Percentiles rank a stretch among this genome's conserved stretches.
Conservation (phyloP, 1,284 basidiomycete genomes). For the Tylopilus orsonianus region DNA sequence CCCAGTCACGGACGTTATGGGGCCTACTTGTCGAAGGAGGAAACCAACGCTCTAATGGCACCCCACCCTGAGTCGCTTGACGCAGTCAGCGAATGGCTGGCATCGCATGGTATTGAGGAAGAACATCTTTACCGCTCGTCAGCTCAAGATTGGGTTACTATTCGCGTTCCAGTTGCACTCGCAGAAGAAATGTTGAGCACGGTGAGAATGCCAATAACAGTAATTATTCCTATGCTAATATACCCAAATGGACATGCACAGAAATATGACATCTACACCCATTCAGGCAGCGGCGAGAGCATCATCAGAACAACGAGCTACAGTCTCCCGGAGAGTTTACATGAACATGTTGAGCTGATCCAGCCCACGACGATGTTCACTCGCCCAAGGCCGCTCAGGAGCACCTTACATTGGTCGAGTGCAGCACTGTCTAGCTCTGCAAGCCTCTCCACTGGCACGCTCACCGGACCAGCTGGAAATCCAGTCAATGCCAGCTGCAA, state of each 20-base stretch:
- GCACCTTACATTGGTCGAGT: constrained; percentile 42
- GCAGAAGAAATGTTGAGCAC: constrained; percentile 72
- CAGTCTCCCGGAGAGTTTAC: constrained; percentile 61
- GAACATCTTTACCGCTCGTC: constrained; percentile 51
- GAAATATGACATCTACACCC: constrained; percentile 65
- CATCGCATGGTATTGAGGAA: constrained; percentile 51
- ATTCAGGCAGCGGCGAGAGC: constrained; percentile 49
- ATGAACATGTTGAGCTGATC: constrained; percentile 66
- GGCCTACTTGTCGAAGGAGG: constrained; percentile 61
- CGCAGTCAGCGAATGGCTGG: constrained; percentile 64
- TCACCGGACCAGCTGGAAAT: constrained; percentile 34
- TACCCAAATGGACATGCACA: constrained; percentile 24
- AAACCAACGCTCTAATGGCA: constrained; percentile 58
- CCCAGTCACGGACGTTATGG: constrained; percentile 65
- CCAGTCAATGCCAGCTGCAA: constrained; percentile 52
- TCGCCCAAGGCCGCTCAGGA: constrained; percentile 45
- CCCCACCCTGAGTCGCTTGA: constrained; percentile 55
- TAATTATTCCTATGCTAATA: not conserved
- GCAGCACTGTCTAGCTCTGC: not conserved
- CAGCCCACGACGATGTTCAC: constrained; percentile 76
- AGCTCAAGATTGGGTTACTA: constrained; percentile 67
- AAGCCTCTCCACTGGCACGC: constrained; percentile 16
- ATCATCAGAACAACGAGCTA: constrained; percentile 70
- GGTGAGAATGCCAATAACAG: constrained; percentile 46
- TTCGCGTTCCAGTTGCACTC: constrained; percentile 56